Conservation (phyloP, 2,329 filamentous ascomycete genomes). For the Magnaporthiopsis rhizophila region DNA sequence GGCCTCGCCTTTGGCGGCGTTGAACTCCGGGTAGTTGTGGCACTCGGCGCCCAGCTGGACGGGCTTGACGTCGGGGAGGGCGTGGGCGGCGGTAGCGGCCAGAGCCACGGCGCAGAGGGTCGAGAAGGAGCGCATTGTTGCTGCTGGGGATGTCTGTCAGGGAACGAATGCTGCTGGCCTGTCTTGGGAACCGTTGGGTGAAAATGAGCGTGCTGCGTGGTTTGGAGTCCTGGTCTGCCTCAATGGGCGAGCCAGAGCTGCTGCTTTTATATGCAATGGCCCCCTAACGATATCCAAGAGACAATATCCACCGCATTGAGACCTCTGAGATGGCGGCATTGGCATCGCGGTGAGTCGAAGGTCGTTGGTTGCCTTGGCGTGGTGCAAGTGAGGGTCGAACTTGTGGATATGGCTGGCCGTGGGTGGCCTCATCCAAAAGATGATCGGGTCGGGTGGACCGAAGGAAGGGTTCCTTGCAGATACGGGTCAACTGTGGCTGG, state of each 20-base stretch:
- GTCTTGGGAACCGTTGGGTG: background rate
- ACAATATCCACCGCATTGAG: background rate
- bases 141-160: background rate
- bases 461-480: no score
- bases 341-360: no score
- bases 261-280: background rate
- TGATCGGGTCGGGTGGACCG: no score
- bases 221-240: background rate
- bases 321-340: no score
- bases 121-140: slow-evolving; percentile 1
- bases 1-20: slow-evolving; percentile 4
- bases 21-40: slow-evolving; percentile 1
- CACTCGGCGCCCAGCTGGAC: background rate
- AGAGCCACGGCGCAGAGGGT: background rate
- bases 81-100: background rate
- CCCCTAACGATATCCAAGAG: background rate
- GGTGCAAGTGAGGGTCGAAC: no score
- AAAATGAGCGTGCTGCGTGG: no score
- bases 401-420: no score
- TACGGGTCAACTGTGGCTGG: no score
- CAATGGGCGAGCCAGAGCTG: background rate
- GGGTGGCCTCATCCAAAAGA: no score
- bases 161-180: background rate
- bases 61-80: background rate
- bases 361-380: background rate